phyloP scores from a whole-genome alignment of 2,329 filamentous ascomycete genomes.

The Fusarium penzigii region DNA sequence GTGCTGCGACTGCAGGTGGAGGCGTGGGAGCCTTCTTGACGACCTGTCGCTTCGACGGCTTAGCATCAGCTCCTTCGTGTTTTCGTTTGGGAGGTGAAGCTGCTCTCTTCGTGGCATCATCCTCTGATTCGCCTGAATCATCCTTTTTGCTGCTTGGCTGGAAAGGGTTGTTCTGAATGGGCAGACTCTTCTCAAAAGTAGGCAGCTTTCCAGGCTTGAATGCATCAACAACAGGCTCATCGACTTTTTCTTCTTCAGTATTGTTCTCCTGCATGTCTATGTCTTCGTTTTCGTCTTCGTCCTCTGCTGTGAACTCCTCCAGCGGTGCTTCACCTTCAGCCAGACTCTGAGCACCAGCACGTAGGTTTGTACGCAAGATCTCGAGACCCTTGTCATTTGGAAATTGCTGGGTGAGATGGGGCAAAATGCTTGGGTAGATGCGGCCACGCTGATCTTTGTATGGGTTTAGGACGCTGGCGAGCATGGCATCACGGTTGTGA shows the following conservation, averaged over 20 bases:
- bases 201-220: conserved; percentile 23
- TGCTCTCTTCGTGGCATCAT: conserved; percentile 14
- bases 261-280: conserved; percentile 40
- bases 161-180: conserved; percentile 40
- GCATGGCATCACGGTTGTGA: conserved; percentile 69
- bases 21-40: conserved; percentile 34
- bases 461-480: conserved; percentile 81
- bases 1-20: conserved; percentile 10
- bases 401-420: conserved; percentile 71
- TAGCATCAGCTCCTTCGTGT: conserved; percentile 38
- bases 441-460: conserved; percentile 63
- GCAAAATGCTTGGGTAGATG: conserved; percentile 73
- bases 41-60: conserved; percentile 43
- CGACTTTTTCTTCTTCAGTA: conserved; percentile 35
- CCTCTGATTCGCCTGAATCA: conserved; percentile 12
- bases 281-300: conserved; percentile 38
- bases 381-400: conserved; percentile 68
- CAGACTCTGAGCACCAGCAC: conserved; percentile 35
- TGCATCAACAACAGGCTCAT: conserved; percentile 18
- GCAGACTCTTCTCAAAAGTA: conserved; percentile 25
- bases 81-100: conserved; percentile 41
- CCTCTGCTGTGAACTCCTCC: conserved; percentile 26
- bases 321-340: conserved; percentile 22
- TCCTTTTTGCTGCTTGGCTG: conserved; percentile 26
- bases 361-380: conserved; percentile 63